Evolutionary conservation across 108 stramenopile genomes (phyloP), one percentile per base, ranked within the genome.

Genomic region (Conticribra guillardii): DNA sequence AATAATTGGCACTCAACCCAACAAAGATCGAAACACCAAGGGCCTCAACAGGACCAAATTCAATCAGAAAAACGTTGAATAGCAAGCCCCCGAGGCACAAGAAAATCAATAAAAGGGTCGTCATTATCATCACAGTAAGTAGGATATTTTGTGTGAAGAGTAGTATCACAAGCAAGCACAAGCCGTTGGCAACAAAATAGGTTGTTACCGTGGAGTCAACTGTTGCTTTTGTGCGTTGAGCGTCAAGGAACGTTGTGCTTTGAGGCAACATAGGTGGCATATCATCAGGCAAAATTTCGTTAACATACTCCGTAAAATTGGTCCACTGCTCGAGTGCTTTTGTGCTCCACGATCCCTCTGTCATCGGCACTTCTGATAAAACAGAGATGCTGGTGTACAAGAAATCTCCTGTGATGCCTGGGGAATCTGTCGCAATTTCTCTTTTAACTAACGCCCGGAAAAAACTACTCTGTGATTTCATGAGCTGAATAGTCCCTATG

Each of bases 371-470:
- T 21, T 59, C 57, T 4, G 57, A 33, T 18, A 59, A 22, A 4
- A 59, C 16, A 4, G 57, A 21, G 21, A 59, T 22, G 21, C 22
- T 24, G 4, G 57, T 18, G 34, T 59, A 59, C 34, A 59, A 28
- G 22, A 24, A 59, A 4, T 59, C 24, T 16, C 57, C 31, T n/a
- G 23, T 22, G 57, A 59, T 33, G 9, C 57, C 57, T n/a, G 57
- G 57, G 4, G 22, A 24, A 24, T 33, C 21, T n/a, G 57, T 59
- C 23, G 33, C 57, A 28, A 59, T 18, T 59, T 59, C 57, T n/a
- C 34, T 17, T 18, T 41, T 18, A 4, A 59, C 34, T 22, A 41
- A 16, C 4, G 15, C 22, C 17, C 33, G 33, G 21, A 59, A 59
- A 15, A 18, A 37, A 33, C 17, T 26, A 22, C 22, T 24, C 33